These are phyloP conservation scores for Cucurbitaria berberidis DNA, from an alignment of 2,329 filamentous ascomycete genomes.

Conservation along the genomic window DNA sequence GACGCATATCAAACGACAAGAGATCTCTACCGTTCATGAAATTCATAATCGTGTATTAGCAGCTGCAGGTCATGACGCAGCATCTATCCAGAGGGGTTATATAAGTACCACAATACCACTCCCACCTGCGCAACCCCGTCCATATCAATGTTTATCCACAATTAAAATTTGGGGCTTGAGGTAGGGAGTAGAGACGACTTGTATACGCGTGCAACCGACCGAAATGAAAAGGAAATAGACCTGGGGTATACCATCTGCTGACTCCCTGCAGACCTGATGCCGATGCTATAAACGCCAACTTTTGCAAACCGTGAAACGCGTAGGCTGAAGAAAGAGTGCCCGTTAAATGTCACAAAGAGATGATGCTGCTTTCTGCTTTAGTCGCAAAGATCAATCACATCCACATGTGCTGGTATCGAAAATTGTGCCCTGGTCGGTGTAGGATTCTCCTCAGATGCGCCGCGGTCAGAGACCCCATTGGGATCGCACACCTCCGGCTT, in stretches of 20 bases:
- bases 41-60: background rate
- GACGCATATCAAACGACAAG: too few relatives aligned
- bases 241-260: background rate
- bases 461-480: conserved; percentile 6
- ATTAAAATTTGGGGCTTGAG: too few relatives aligned
- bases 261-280: background rate
- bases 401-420: background rate
- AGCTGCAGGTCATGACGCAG: background rate
- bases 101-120: too few relatives aligned
- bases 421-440: background rate
- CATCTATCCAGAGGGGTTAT: background rate
- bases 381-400: background rate
- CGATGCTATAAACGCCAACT: background rate
- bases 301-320: background rate
- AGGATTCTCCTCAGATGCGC: background rate
- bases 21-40: too few relatives aligned
- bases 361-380: background rate
- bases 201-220: background rate
- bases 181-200: too few relatives aligned
- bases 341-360: too few relatives aligned
- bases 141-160: too few relatives aligned
- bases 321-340: background rate
- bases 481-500: conserved; percentile 39
- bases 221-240: background rate
- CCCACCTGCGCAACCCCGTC: too few relatives aligned